A percentile compares a stretch with the other conserved stretches of the same genome.
These are phyloP conservation scores for Breynia disticha DNA, from an alignment of 441 rosid species.

Conservation along the genomic window DNA sequence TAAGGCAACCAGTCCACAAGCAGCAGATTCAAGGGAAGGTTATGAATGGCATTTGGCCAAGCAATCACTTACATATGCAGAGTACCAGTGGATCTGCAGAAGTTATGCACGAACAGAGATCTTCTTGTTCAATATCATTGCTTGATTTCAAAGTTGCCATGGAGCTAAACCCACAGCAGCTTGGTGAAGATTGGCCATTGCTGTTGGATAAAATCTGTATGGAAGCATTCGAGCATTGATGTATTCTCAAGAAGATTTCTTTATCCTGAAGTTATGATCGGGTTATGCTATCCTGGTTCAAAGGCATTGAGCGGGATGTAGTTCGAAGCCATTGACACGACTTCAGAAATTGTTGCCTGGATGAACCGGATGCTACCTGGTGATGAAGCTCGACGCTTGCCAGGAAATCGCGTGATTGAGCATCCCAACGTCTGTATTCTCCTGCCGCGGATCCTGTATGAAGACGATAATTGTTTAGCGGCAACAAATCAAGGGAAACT, in stretches of 20 bases:
- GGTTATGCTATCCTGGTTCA: conserved; percentile 28
- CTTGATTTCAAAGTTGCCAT: conserved; percentile 83
- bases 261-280: conserved; percentile 22
- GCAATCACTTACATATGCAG: conserved; percentile 46
- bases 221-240: conserved; percentile 51
- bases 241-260: conserved; percentile 18
- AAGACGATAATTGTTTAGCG: conserved; percentile 21
- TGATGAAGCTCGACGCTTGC: conserved; percentile 26
- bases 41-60: conserved; percentile 47
- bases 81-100: conserved; percentile 28
- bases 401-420: conserved; percentile 23
- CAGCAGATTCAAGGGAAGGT: conserved; percentile 48
- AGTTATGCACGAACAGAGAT: conserved; percentile 36
- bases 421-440: conserved; percentile 24
- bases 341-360: conserved; percentile 16
- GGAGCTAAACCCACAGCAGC: conserved; percentile 83
- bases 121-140: conserved; percentile 40
- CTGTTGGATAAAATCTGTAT: conserved; percentile 63
- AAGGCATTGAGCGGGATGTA: conserved; percentile 21
- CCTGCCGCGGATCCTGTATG: conserved; percentile 31
- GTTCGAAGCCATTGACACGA: conserved; percentile 24
- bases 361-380: conserved; percentile 24
- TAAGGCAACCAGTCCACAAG: conserved; percentile 36
- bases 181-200: conserved; percentile 90
- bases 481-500: conserved; percentile 31